A percentile compares a stretch with the other conserved stretches of the same genome.
Evolutionary conservation across 1,284 basidiomycete genomes (phyloP).

Genomic region (Chiua sp.): DNA sequence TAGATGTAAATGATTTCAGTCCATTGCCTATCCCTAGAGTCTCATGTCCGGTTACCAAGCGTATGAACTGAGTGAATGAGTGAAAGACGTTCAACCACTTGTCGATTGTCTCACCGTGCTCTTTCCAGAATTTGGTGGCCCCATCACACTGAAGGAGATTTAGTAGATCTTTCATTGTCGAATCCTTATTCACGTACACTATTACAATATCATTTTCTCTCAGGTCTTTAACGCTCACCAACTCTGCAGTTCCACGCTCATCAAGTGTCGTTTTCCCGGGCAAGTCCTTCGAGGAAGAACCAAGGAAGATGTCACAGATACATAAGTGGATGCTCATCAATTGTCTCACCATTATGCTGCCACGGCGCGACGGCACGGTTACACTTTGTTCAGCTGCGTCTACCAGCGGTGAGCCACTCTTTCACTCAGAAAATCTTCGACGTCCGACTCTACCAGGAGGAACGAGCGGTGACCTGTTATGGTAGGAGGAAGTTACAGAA

Average conservation of each 20-base stretch:
- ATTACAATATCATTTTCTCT: not conserved
- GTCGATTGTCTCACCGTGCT: not conserved
- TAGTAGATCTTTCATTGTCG: not conserved
- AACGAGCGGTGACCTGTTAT: not conserved
- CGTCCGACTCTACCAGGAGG: no score
- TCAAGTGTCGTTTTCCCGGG: no score
- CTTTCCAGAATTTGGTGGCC: not conserved
- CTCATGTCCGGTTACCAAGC: slow-evolving; percentile 16
- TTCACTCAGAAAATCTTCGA: no score
- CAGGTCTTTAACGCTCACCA: not conserved
- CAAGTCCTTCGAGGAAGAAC: no score
- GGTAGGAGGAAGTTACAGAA: no score
- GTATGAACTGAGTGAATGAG: slow-evolving; percentile 26
- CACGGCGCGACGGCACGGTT: no score
- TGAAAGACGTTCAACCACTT: not conserved
- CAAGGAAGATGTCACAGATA: no score
- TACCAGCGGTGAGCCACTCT: no score
- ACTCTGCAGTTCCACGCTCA: no score
- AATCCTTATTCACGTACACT: not conserved
- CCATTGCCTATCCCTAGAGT: slow-evolving; percentile 13
- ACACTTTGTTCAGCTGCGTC: no score
- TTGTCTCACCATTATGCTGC: no score
- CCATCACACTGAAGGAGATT: not conserved
- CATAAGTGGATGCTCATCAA: no score
- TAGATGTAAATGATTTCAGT: slow-evolving; percentile 21